Evolutionary conservation across 345 rosid species (phyloP).

Genomic region (Brassica nigra): DNA sequence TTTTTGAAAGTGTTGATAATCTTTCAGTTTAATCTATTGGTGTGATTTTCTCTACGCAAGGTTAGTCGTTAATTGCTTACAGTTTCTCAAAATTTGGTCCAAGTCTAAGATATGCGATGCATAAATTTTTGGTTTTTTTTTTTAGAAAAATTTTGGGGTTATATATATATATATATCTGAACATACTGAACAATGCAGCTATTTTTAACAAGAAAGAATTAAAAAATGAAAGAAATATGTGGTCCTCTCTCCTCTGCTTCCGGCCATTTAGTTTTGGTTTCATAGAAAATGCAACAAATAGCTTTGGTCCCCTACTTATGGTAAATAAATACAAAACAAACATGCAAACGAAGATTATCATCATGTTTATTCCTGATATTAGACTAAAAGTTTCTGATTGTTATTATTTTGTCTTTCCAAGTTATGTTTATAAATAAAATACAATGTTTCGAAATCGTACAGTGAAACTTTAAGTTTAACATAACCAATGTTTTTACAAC

Average conservation of each 20-base stretch:
- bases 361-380: slow-evolving; percentile 1
- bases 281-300: slow-evolving; percentile 31
- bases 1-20: neutral
- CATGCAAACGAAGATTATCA: neutral
- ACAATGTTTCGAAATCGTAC: neutral
- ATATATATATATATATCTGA: neutral
- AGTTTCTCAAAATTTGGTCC: slow-evolving; percentile 5
- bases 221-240: slow-evolving; percentile 19
- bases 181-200: slow-evolving; percentile 26
- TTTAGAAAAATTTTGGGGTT: too few species aligned
- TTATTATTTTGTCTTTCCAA: neutral
- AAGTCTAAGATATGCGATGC: slow-evolving; percentile 39
- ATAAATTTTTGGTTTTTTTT: neutral
- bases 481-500: neutral
- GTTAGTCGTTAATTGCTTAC: neutral
- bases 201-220: neutral
- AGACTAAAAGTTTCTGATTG: neutral
- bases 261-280: slow-evolving; percentile 23
- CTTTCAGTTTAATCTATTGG: neutral
- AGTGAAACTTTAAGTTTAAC: neutral
- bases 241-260: slow-evolving; percentile 28
- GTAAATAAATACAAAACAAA: slow-evolving; percentile 10
- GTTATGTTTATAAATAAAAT: neutral
- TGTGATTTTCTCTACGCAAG: neutral
- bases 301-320: slow-evolving; percentile 40